Conservation (phyloP, 768 basidiomycete species). For the Ephemerocybe angulata region DNA sequence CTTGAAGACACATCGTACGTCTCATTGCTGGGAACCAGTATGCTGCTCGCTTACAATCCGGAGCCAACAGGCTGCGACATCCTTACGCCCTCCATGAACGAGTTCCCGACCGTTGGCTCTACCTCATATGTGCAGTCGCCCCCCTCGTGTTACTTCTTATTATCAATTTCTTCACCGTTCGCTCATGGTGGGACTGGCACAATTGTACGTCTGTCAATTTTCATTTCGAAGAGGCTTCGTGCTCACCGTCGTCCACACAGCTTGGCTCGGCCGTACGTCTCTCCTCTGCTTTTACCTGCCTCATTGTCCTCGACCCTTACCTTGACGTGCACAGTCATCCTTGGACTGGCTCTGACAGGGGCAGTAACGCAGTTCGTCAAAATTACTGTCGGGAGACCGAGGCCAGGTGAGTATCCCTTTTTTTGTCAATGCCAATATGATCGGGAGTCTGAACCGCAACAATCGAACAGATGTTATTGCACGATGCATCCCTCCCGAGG, state of each 20-base stretch:
- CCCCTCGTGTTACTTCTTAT: constrained; percentile 68
- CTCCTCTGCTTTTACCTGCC: neutral
- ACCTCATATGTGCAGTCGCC: constrained; percentile 22
- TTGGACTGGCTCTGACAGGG: constrained; percentile 74
- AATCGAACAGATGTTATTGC: constrained; percentile 68
- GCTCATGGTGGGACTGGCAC: constrained; percentile 90
- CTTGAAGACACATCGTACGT: constrained; percentile 72
- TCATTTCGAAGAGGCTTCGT: neutral
- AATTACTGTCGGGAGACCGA: constrained; percentile 83
- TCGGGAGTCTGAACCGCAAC: neutral
- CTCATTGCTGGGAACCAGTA: constrained; percentile 3
- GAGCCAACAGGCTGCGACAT: constrained; percentile 51
- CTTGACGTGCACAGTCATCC: constrained; percentile 54
- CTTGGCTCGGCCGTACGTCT: constrained; percentile 39
- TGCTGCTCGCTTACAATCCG: constrained; percentile 3
- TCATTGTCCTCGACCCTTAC: constrained; percentile 4
- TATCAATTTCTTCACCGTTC: constrained; percentile 67
- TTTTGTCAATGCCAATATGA: neutral
- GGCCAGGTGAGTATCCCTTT: constrained; percentile 55
- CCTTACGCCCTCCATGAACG: constrained; percentile 61
- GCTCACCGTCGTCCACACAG: constrained; percentile 24
- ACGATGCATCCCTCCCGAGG: constrained; percentile 67
- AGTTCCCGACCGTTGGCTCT: constrained; percentile 53
- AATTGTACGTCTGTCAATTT: constrained; percentile 38
- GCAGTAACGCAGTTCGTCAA: constrained; percentile 82